Evolutionary conservation across 805 yeast species (phyloP), one percentile per base, ranked within the genome.

Genomic region (Suhomyces faveliae): DNA sequence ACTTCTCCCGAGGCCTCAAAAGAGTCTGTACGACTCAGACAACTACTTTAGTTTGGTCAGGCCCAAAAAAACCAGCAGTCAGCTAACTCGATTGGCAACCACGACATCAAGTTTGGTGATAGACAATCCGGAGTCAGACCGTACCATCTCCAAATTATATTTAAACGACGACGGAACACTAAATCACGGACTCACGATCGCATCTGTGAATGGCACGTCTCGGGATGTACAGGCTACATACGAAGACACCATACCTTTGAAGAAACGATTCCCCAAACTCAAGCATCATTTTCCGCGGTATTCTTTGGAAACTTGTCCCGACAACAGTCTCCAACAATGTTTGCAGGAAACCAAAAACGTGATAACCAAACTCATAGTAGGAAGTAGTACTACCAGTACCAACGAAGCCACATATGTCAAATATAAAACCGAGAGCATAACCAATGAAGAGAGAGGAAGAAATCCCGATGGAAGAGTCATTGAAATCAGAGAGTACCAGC

Each of bases 401-500:
- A 49, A 49, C 5, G 52, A 66, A 8, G 58, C 57, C 0, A 43
- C 56, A 1, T 54, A 53, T 39, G 50, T 64, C 4, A 55, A 58
- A 9, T 61, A 63, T 44, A 51, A 53, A 0, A 45, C 66, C 2
- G 53, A 51, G 5, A 51, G 58, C 37, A 40, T 62, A 2, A 47
- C 4, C 44, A 58, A 56, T 20, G 24, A 40, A 20, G 45, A 48
- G 13, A 42, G 61, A 37, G 66, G 60, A 25, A 54, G 88, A 48
- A 68, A 76, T 3, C n/a, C n/a, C n/a, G n/a, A n/a, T n/a, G n/a
- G n/a, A n/a, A n/a, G n/a, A n/a, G n/a, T n/a, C n/a, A 77, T 90
- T 22, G 83, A 83, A 56, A 81, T 91, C 38, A 81, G 83, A 11
- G 88, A 84, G 46, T 78, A 73, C 40, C 77, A 82, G 51, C 76